A percentile compares a stretch with the other conserved stretches of the same genome.
Conservation (phyloP, 2,329 filamentous ascomycete genomes). For the Sordariomycetes sp. region DNA sequence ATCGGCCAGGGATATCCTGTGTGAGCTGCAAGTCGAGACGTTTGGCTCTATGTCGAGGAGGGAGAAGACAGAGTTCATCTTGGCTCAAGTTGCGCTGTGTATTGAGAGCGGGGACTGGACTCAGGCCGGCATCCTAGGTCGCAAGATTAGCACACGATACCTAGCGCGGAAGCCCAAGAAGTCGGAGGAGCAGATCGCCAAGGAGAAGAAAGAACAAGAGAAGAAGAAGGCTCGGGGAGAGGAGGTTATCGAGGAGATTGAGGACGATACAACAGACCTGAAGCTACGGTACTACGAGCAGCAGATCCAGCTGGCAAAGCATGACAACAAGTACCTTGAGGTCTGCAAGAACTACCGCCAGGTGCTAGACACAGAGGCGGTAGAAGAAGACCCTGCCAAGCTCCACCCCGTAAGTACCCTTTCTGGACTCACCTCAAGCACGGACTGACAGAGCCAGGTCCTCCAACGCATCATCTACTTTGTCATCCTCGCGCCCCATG, state of each 20-base stretch:
- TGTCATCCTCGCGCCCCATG: slow-evolving; percentile 89
- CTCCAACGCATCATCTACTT: slow-evolving; percentile 97
- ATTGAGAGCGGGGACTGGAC: slow-evolving; percentile 96
- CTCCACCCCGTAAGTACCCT: slow-evolving; percentile 63
- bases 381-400: slow-evolving; percentile 81
- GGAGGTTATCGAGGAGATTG: slow-evolving; percentile 67
- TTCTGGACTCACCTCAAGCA: slow-evolving; percentile 8
- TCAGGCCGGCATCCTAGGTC: slow-evolving; percentile 84
- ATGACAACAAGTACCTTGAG: slow-evolving; percentile 94
- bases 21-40: slow-evolving; percentile 96
- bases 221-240: slow-evolving; percentile 74
- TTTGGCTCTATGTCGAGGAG: slow-evolving; percentile 96
- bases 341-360: slow-evolving; percentile 98
- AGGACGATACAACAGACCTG: slow-evolving; percentile 89
- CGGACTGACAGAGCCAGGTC: slow-evolving; percentile 41
- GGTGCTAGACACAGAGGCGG: slow-evolving; percentile 89
- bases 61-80: slow-evolving; percentile 98
- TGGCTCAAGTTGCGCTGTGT: slow-evolving; percentile 88
- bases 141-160: slow-evolving; percentile 95
- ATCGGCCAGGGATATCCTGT: slow-evolving; percentile 84
- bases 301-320: slow-evolving; percentile 90
- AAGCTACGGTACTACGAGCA: slow-evolving; percentile 97
- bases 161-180: slow-evolving; percentile 86
- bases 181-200: slow-evolving; percentile 78
- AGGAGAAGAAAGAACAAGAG: slow-evolving; percentile 81